phyloP scores from a whole-genome alignment of 2,329 filamentous ascomycete genomes.

The Fusarium clavum region DNA sequence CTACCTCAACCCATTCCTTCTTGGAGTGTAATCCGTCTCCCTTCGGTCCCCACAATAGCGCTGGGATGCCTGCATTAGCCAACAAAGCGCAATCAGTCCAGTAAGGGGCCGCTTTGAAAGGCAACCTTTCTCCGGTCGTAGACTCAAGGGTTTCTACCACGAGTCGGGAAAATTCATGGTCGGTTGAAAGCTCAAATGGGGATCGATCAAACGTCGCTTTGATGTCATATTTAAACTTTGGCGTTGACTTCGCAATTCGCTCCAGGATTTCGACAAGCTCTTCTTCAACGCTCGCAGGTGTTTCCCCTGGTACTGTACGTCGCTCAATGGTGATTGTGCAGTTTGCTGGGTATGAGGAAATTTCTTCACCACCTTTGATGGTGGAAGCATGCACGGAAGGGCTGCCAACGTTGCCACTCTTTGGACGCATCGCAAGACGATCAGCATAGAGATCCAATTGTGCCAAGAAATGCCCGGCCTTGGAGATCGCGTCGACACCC shows the following conservation, averaged over 20 bases:
- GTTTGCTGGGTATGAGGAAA: slow-evolving; percentile 62
- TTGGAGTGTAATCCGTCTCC: not conserved
- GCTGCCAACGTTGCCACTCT: slow-evolving; percentile 51
- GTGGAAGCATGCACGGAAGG: slow-evolving; percentile 60
- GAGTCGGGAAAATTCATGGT: not conserved
- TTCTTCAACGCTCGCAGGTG: not conserved
- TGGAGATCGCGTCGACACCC: slow-evolving; percentile 63
- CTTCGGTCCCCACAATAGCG: not conserved
- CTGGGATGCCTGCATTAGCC: not conserved
- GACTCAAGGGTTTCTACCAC: not conserved
- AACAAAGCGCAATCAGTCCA: not conserved
- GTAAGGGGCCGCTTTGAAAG: not conserved
- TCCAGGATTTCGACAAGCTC: not conserved
- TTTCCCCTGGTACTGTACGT: slow-evolving; percentile 55
- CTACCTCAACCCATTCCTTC: not conserved
- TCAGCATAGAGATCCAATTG: slow-evolving; percentile 57
- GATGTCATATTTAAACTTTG: not conserved
- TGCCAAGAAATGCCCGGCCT: slow-evolving; percentile 60
- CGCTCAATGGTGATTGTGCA: slow-evolving; percentile 62
- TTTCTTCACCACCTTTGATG: slow-evolving; percentile 63
- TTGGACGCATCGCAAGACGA: slow-evolving; percentile 45
- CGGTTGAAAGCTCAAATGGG: not conserved
- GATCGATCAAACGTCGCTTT: not conserved
- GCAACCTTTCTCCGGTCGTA: not conserved
- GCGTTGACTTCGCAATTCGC: not conserved